Evolutionary conservation across 2,329 filamentous ascomycete species (phyloP).

Genomic region (Zarea fungicola): DNA sequence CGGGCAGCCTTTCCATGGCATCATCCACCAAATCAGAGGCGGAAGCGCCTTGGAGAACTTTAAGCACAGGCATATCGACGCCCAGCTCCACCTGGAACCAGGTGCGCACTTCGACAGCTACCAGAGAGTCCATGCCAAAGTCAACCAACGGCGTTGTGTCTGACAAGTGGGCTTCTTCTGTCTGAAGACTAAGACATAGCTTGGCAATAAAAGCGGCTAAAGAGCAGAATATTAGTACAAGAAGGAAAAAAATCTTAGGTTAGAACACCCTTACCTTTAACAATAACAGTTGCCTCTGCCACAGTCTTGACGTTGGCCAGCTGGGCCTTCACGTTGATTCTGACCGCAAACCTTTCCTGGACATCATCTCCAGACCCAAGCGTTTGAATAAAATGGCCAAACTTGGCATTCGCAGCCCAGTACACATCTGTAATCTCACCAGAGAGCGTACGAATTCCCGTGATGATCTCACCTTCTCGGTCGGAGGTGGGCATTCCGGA

Average conservation of each 20-base stretch:
- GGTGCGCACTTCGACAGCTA: conserved; percentile 33
- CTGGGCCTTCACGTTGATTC: too few relatives aligned
- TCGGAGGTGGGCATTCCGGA: neutral
- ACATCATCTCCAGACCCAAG: too few relatives aligned
- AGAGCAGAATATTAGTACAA: too few relatives aligned
- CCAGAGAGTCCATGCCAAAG: conserved; percentile 25
- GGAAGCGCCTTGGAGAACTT: conserved; percentile 25
- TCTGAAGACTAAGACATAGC: too few relatives aligned
- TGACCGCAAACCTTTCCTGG: too few relatives aligned
- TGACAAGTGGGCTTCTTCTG: neutral
- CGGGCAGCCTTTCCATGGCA: too few relatives aligned
- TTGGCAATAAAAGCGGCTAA: neutral
- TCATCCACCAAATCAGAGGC: conserved; percentile 5
- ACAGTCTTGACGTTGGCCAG: too few relatives aligned
- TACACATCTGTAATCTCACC: neutral
- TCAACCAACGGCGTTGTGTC: conserved; percentile 13
- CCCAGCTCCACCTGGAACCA: conserved; percentile 43
- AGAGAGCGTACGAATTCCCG: neutral
- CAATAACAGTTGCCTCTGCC: too few relatives aligned
- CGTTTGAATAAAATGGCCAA: neutral
- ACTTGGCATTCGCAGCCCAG: neutral
- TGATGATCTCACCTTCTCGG: neutral
- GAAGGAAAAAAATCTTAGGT: too few relatives aligned
- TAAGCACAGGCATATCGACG: conserved; percentile 40
- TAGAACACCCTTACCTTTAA: too few relatives aligned